phyloP scores from a whole-genome alignment of 768 basidiomycete genomes.

The Pleurotus giganteus region DNA sequence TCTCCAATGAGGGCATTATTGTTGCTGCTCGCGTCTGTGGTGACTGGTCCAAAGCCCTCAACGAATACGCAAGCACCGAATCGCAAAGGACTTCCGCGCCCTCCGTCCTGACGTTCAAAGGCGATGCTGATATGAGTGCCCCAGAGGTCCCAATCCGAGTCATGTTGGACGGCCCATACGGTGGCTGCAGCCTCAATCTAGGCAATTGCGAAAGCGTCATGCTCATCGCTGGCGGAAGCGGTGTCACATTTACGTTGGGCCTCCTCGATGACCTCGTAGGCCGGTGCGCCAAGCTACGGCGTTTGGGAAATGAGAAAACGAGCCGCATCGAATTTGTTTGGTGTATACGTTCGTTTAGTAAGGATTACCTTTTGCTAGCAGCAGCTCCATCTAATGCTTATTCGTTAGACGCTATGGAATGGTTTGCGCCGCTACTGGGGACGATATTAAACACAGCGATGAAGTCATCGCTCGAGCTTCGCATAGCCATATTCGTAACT shows the following conservation, averaged over 20 bases:
- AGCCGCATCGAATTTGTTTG: slow-evolving; percentile 75
- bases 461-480: slow-evolving; percentile 53
- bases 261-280: slow-evolving; percentile 82
- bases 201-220: slow-evolving; percentile 68
- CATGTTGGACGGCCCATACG: slow-evolving; percentile 87
- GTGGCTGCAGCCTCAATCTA: slow-evolving; percentile 72
- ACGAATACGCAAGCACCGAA: slow-evolving; percentile 40
- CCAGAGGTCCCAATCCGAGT: slow-evolving; percentile 51
- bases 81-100: slow-evolving; percentile 25
- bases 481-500: slow-evolving; percentile 74
- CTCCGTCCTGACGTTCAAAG: slow-evolving; percentile 10
- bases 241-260: slow-evolving; percentile 79
- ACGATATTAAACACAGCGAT: slow-evolving; percentile 35
- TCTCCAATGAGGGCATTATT: slow-evolving; percentile 43
- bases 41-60: slow-evolving; percentile 73
- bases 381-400: not conserved
- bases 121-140: not conserved
- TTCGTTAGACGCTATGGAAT: slow-evolving; percentile 35
- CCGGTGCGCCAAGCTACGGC: slow-evolving; percentile 47
- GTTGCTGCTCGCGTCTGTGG: slow-evolving; percentile 67
- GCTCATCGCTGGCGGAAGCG: slow-evolving; percentile 81
- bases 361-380: slow-evolving; percentile 19
- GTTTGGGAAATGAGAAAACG: slow-evolving; percentile 50
- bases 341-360: slow-evolving; percentile 75
- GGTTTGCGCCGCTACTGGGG: slow-evolving; percentile 40